Percentiles rank a stretch among this genome's conserved stretches.
phyloP scores from a whole-genome alignment of 148 eudicot species.

The Fagopyrum homotropicum region DNA sequence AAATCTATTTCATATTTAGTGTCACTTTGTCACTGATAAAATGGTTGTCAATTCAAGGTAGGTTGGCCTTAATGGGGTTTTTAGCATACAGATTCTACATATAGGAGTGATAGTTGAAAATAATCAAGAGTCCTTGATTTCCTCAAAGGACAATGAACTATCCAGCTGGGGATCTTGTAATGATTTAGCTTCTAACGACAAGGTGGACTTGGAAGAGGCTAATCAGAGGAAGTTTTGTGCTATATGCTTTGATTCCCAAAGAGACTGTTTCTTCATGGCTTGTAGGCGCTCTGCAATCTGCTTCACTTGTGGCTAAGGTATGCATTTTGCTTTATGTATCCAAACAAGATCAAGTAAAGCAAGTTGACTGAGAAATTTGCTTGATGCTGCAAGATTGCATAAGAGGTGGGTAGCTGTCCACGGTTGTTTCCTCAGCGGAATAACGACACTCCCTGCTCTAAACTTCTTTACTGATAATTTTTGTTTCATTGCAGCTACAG shows the following conservation, averaged over 20 bases:
- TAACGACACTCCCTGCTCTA: too few relatives aligned
- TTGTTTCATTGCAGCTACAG: too few relatives aligned
- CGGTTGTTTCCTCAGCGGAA: too few relatives aligned
- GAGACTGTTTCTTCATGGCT: constrained; percentile 51
- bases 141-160: background rate
- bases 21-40: background rate
- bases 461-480: too few relatives aligned
- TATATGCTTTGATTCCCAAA: constrained; percentile 44
- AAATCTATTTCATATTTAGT: background rate
- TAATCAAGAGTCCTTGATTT: too few relatives aligned
- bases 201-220: constrained; percentile 26
- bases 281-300: constrained; percentile 57
- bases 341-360: too few relatives aligned
- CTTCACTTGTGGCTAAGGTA: constrained; percentile 52
- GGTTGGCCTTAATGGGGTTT: constrained; percentile 22
- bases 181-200: background rate
- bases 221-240: constrained; percentile 26
- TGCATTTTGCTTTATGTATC: too few relatives aligned
- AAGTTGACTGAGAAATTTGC: too few relatives aligned
- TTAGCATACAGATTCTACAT: constrained; percentile 24
- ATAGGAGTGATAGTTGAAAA: too few relatives aligned
- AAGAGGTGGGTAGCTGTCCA: too few relatives aligned
- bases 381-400: background rate
- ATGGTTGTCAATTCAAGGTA: constrained; percentile 22
- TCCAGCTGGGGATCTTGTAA: constrained; percentile 1